phyloP scores from a whole-genome alignment of 2,329 filamentous ascomycete species.

The Aureobasidium sp. region DNA sequence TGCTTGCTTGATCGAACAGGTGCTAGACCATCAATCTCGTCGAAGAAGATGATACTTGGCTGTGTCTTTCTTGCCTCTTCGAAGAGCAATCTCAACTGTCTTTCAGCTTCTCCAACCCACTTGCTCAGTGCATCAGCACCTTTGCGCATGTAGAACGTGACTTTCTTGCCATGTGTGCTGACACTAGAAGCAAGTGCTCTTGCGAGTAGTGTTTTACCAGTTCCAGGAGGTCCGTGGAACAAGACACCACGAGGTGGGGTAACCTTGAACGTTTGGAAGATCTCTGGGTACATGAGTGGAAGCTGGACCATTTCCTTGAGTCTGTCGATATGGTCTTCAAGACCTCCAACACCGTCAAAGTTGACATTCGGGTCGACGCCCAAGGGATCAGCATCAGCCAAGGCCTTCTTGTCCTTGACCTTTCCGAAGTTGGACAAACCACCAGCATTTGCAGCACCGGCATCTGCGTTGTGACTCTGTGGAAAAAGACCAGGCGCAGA shows the following conservation, averaged over 20 bases:
- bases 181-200: conserved; percentile 87
- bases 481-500: conserved; percentile 45
- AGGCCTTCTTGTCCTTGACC: conserved; percentile 81
- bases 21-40: conserved; percentile 94
- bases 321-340: conserved; percentile 91
- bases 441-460: conserved; percentile 42
- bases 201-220: conserved; percentile 94
- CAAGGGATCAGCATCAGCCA: conserved; percentile 89
- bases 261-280: conserved; percentile 85
- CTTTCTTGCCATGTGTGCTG: conserved; percentile 80
- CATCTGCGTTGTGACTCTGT: conserved; percentile 50
- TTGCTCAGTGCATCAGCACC: conserved; percentile 96
- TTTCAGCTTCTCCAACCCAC: conserved; percentile 97
- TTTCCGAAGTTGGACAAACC: conserved; percentile 79
- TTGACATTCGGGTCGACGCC: conserved; percentile 89
- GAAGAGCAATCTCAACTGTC: conserved; percentile 85
- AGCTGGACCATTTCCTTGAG: conserved; percentile 98
- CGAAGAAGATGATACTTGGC: conserved; percentile 98
- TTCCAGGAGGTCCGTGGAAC: conserved; percentile 95
- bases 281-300: conserved; percentile 86
- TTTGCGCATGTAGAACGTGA: conserved; percentile 99
- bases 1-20: conserved; percentile 96
- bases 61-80: conserved; percentile 94
- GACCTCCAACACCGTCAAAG: conserved; percentile 86
- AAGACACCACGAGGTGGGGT: conserved; percentile 90